phyloP scores from a whole-genome alignment of 2,329 filamentous ascomycete genomes.

The Colletotrichum paranaense region DNA sequence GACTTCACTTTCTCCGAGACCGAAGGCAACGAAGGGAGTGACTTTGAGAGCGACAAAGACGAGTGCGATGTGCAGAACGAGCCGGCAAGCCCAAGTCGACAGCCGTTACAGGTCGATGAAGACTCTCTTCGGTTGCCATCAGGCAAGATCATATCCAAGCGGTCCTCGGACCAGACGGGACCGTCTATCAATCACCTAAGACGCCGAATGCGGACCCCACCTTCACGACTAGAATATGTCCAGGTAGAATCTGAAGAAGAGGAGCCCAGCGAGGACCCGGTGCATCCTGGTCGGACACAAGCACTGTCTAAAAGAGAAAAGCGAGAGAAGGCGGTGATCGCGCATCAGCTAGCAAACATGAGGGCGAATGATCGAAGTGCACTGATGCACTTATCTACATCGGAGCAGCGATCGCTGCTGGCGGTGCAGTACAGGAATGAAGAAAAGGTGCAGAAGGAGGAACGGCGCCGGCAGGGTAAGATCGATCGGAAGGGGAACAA shows the following conservation, averaged over 20 bases:
- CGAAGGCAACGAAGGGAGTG: conserved; percentile 32
- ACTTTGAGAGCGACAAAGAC: conserved; percentile 14
- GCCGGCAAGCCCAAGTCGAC: not conserved
- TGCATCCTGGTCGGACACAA: not conserved
- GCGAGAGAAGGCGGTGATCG: conserved; percentile 24
- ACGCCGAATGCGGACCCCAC: not conserved
- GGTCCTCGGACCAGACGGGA: conserved; percentile 23
- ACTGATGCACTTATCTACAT: conserved; percentile 42
- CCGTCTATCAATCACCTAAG: not conserved
- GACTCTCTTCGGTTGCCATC: conserved; percentile 48
- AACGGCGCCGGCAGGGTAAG: conserved; percentile 35
- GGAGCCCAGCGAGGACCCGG: not conserved
- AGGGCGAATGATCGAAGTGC: conserved; percentile 40
- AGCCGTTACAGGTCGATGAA: conserved; percentile 37
- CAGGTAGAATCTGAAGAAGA: not conserved
- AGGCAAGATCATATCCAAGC: conserved; percentile 47
- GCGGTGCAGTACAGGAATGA: conserved; percentile 42
- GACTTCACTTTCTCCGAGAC: conserved; percentile 17
- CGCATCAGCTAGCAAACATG: conserved; percentile 40
- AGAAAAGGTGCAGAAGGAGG: conserved; percentile 38
- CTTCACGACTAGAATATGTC: not conserved
- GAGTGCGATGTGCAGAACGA: not conserved
- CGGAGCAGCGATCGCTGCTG: conserved; percentile 43
- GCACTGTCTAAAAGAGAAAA: conserved; percentile 28
- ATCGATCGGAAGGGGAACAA: conserved; percentile 40